These are phyloP conservation scores for Truncatella angustata DNA, from an alignment of 2,329 filamentous ascomycete genomes.

Conservation along the genomic window DNA sequence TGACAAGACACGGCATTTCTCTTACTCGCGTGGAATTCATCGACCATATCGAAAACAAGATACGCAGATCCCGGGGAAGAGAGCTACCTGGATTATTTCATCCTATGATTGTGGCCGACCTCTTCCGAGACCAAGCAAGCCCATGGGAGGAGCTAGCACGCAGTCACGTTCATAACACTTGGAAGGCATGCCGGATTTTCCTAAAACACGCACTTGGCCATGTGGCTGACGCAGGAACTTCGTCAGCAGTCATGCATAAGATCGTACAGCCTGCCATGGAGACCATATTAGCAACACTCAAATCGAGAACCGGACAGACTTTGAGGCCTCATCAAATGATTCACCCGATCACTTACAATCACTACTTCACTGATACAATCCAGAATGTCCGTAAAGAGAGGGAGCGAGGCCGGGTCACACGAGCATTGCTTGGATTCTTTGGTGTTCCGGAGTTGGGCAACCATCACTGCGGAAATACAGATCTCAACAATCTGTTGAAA, in stretches of 20 bases:
- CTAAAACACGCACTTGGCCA: conserved; percentile 44
- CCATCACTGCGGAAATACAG: neutral
- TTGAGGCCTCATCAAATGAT: conserved; percentile 41
- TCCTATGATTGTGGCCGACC: conserved; percentile 53
- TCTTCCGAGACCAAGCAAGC: conserved; percentile 58
- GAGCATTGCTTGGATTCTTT: neutral
- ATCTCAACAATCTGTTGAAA: neutral
- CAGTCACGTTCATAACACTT: conserved; percentile 45
- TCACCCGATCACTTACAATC: conserved; percentile 55
- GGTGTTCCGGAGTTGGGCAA: neutral
- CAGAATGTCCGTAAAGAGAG: conserved; percentile 17
- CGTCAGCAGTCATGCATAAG: conserved; percentile 31
- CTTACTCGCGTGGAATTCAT: conserved; percentile 37
- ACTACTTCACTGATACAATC: conserved; percentile 39
- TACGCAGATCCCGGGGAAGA: conserved; percentile 43
- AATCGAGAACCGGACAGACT: conserved; percentile 41
- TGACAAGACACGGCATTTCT: neutral
- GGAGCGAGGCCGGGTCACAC: neutral
- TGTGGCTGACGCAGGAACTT: conserved; percentile 37
- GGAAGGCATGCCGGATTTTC: conserved; percentile 43
- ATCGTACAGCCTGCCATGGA: conserved; percentile 41
- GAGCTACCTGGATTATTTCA: conserved; percentile 64
- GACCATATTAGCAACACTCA: conserved; percentile 30
- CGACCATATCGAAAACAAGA: conserved; percentile 33
- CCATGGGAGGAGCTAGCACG: conserved; percentile 51